phyloP scores from a whole-genome alignment of 805 yeast species.

The Cyberlindnera euphorbiae region DNA sequence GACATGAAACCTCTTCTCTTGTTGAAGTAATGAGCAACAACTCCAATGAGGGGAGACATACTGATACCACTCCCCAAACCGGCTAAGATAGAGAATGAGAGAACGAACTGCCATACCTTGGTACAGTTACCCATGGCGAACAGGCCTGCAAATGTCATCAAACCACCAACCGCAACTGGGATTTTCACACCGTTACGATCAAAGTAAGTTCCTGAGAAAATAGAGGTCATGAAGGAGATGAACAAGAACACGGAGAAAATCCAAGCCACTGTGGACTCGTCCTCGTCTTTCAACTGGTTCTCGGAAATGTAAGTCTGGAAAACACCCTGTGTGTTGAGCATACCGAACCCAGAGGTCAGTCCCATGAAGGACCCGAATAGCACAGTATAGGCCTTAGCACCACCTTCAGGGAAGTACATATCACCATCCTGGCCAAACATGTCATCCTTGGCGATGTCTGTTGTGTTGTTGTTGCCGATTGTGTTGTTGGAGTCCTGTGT shows the following conservation, averaged over 20 bases:
- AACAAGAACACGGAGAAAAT: slow-evolving; percentile 55
- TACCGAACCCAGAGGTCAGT: slow-evolving; percentile 48
- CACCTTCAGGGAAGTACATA: slow-evolving; percentile 53
- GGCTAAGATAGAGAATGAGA: slow-evolving; percentile 47
- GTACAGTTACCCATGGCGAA: slow-evolving; percentile 48
- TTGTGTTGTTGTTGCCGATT: slow-evolving; percentile 7
- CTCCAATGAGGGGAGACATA: slow-evolving; percentile 53
- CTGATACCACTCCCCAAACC: slow-evolving; percentile 58
- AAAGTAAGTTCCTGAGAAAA: slow-evolving; percentile 53
- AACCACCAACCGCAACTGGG: slow-evolving; percentile 38
- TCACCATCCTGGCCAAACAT: slow-evolving; percentile 24
- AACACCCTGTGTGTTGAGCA: slow-evolving; percentile 56
- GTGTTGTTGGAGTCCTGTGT: slow-evolving; percentile 6
- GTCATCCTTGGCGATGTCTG: slow-evolving; percentile 6
- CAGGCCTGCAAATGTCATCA: slow-evolving; percentile 43
- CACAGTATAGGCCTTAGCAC: slow-evolving; percentile 48
- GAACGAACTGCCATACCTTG: slow-evolving; percentile 52
- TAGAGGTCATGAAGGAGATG: slow-evolving; percentile 42
- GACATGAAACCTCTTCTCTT: slow-evolving; percentile 51
- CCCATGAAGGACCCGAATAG: slow-evolving; percentile 58
- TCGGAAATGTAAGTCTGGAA: slow-evolving; percentile 54
- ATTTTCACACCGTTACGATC: slow-evolving; percentile 46
- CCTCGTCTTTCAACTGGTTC: slow-evolving; percentile 44
- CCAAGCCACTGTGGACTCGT: slow-evolving; percentile 54
- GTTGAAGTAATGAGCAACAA: slow-evolving; percentile 61